Percentiles rank a stretch among this genome's conserved stretches.
phyloP scores from a whole-genome alignment of 2,329 filamentous ascomycete species.

The Elsinoe fawcettii region DNA sequence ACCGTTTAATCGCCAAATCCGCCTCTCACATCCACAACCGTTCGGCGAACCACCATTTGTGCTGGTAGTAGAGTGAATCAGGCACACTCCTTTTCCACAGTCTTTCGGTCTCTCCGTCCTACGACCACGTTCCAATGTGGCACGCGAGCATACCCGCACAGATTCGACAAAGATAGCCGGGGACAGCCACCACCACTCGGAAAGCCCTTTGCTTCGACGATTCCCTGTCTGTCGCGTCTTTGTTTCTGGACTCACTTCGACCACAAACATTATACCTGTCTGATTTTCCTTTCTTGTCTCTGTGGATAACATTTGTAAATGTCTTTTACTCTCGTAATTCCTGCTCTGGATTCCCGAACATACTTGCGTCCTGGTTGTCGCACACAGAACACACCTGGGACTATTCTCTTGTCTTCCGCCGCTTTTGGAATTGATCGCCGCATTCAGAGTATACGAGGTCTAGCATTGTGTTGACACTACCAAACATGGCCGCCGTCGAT shows the following conservation, averaged over 20 bases:
- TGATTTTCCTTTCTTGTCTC: background rate
- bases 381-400: background rate
- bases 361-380: background rate
- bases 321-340: slow-evolving; percentile 4
- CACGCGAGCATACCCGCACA: slow-evolving; percentile 8
- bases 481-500: slow-evolving; percentile 7
- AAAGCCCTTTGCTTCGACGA: background rate
- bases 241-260: slow-evolving; percentile 12
- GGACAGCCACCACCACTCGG: background rate
- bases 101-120: background rate
- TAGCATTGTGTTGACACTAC: background rate
- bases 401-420: background rate
- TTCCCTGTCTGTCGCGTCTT: slow-evolving; percentile 6
- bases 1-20: background rate
- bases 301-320: slow-evolving; percentile 10
- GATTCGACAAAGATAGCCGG: slow-evolving; percentile 8
- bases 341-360: background rate
- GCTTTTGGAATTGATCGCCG: slow-evolving; percentile 8
- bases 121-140: slow-evolving; percentile 8
- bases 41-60: background rate
- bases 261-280: slow-evolving; percentile 9
- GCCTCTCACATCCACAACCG: slow-evolving; percentile 3
- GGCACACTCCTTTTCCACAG: background rate
- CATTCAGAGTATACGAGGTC: background rate
- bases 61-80: slow-evolving; percentile 7